Conservation (phyloP, 2,329 filamentous ascomycete species). For the Metarhizium rileyi region DNA sequence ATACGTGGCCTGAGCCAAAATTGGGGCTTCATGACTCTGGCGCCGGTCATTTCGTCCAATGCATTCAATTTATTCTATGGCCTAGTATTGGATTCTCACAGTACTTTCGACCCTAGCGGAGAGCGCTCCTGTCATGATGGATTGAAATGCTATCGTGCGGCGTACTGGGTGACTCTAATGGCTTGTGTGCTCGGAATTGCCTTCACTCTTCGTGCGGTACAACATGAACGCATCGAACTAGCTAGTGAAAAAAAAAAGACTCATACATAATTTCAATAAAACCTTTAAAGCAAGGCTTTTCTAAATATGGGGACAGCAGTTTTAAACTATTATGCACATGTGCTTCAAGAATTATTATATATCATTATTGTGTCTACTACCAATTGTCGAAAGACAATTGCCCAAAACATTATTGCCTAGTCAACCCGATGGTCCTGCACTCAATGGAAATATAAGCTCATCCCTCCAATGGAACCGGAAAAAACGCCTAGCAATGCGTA, state of each 20-base stretch:
- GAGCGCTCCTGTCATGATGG: constrained; percentile 70
- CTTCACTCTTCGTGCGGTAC: constrained; percentile 63
- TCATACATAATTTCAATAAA: constrained; percentile 8
- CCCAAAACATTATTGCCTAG: neutral
- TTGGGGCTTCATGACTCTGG: constrained; percentile 91
- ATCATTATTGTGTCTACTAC: neutral
- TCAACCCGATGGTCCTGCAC: neutral
- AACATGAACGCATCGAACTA: constrained; percentile 38
- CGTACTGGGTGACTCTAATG: constrained; percentile 69
- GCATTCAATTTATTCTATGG: constrained; percentile 92
- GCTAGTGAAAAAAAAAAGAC: constrained; percentile 28
- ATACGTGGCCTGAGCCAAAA: constrained; percentile 85
- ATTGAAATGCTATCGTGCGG: constrained; percentile 66
- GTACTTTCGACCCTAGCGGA: constrained; percentile 55
- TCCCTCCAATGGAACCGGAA: neutral
- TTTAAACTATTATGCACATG: neutral
- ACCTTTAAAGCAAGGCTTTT: neutral
- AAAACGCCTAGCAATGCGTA: constrained; percentile 8
- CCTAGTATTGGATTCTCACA: constrained; percentile 71
- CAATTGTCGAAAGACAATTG: neutral
- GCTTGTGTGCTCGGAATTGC: constrained; percentile 60
- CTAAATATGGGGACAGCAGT: neutral
- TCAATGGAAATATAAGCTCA: neutral
- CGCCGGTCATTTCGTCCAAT: constrained; percentile 80
- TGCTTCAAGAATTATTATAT: neutral